Evolutionary conservation across 2,329 filamentous ascomycete species (phyloP).

Genomic region (Talaromyces sp.): DNA sequence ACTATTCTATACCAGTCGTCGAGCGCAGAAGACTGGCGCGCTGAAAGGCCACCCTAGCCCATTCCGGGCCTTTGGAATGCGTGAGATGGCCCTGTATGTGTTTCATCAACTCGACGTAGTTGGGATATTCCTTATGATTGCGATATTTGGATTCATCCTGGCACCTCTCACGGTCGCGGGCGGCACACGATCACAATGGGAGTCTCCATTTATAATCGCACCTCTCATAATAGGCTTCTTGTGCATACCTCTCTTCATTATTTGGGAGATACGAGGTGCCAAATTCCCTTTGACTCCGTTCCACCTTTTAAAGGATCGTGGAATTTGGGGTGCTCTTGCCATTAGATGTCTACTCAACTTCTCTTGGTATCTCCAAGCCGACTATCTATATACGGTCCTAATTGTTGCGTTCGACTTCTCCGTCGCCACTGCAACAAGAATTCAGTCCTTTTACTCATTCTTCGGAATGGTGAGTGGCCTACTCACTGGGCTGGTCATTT

Average conservation of each 20-base stretch:
- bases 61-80: background rate
- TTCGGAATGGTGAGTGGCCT: slow-evolving; percentile 8
- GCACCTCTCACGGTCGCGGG: slow-evolving; percentile 5
- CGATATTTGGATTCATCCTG: slow-evolving; percentile 7
- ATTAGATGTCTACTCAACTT: slow-evolving; percentile 9
- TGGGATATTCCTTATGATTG: slow-evolving; percentile 5
- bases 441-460: slow-evolving; percentile 8
- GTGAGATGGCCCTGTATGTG: background rate
- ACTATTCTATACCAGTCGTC: slow-evolving; percentile 4
- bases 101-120: slow-evolving; percentile 9
- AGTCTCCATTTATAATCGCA: background rate
- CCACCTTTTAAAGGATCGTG: slow-evolving; percentile 5
- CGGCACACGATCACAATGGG: slow-evolving; percentile 6
- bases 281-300: slow-evolving; percentile 5
- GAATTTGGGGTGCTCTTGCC: slow-evolving; percentile 4
- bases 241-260: slow-evolving; percentile 3
- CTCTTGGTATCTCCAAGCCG: slow-evolving; percentile 10
- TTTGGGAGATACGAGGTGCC: slow-evolving; percentile 7
- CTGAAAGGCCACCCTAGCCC: slow-evolving; percentile 2
- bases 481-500: slow-evolving; percentile 2
- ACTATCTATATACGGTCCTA: slow-evolving; percentile 9
- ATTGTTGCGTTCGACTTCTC: slow-evolving; percentile 11
- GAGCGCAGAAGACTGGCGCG: background rate
- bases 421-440: slow-evolving; percentile 4
- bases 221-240: background rate